Evolutionary conservation across 1,284 basidiomycete species (phyloP), one percentile per base, ranked within the genome.

Genomic region (Puccinia polysora): DNA sequence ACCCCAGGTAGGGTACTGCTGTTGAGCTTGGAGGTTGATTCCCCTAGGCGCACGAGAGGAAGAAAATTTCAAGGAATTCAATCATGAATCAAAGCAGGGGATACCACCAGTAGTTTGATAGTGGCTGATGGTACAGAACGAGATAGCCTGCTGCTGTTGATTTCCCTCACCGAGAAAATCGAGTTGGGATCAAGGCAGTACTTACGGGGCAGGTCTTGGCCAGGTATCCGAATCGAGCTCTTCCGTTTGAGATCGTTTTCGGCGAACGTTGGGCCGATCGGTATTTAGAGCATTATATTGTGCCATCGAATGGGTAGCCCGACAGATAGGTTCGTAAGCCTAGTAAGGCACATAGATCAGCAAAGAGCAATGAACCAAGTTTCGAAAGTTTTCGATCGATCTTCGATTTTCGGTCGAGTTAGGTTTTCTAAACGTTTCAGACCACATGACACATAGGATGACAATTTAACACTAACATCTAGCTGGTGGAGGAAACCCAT

Each of bases 301-400:
- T 8, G 67, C 23, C 55, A 88, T 83, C 0, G 87, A 86, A n/a
- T 84, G 81, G 72, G 82, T 85, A 15, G 89, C 89, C 77, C 85
- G 86, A 79, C 90, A 91, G 76, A 94, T 93, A 4, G 90, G 88
- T 80, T 92, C 90, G 75, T 92, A 94, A 81, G 93, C 89, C 89
- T 90, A 32, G 43, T 25, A n/a, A n/a, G n/a, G 8, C 32, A 65
- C 28, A 34, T 28, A 64, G 20, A 49, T 56, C 20, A 45, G 28
- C 23, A 18, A 45, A 38, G 20, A n/a, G 56, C 18, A 6, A 32
- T 32, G 28, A 45, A 34, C 58, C 20, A n/a, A 15, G 14, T 45
- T 6, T 1, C 32, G 25, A 10, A 30, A 36, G 14, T 47, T 43
- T 8, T 36, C 45, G 5, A 30, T 49, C 53, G 12, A 20, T 56